phyloP scores from a whole-genome alignment of 768 basidiomycete genomes.

The Phlebiopsis flavidoalba region DNA sequence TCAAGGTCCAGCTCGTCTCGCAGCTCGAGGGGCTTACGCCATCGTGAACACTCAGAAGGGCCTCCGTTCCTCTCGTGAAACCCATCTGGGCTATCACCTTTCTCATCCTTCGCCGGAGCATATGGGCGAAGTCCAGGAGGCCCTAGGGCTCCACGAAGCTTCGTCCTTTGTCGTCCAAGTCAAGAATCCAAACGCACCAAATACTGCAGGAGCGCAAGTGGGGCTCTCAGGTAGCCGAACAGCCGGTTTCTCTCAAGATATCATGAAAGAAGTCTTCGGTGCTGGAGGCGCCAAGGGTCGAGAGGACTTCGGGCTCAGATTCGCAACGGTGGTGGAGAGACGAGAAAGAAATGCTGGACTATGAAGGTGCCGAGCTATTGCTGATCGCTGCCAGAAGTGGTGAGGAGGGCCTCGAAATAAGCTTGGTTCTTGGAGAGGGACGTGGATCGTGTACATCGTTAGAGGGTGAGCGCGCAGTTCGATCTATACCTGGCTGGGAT shows the following conservation, averaged over 20 bases:
- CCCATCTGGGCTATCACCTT: constrained; percentile 55
- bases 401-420: constrained; percentile 41
- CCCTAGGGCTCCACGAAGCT: constrained; percentile 46
- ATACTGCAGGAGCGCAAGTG: constrained; percentile 26
- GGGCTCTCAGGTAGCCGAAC: constrained; percentile 27
- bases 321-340: constrained; percentile 45
- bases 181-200: constrained; percentile 52
- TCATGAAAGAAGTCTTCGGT: constrained; percentile 48
- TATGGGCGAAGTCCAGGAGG: constrained; percentile 49
- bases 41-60: constrained; percentile 45
- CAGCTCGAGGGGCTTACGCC: constrained; percentile 54
- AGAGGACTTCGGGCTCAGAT: constrained; percentile 44
- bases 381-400: constrained; percentile 48
- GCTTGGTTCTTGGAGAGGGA: constrained; percentile 47
- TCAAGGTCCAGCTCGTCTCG: constrained; percentile 46
- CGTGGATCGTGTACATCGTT: too few relatives aligned
- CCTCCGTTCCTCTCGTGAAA: constrained; percentile 40
- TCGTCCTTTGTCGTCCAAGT: constrained; percentile 57
- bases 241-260: constrained; percentile 40
- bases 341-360: constrained; percentile 49
- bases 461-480: constrained; percentile 31
- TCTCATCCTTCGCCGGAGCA: constrained; percentile 41
- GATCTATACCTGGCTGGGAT: background rate
- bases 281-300: constrained; percentile 35
- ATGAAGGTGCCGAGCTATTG: constrained; percentile 47